Evolutionary conservation across 495 filamentous ascomycete species (phyloP).

Genomic region (Xylaria longipes): DNA sequence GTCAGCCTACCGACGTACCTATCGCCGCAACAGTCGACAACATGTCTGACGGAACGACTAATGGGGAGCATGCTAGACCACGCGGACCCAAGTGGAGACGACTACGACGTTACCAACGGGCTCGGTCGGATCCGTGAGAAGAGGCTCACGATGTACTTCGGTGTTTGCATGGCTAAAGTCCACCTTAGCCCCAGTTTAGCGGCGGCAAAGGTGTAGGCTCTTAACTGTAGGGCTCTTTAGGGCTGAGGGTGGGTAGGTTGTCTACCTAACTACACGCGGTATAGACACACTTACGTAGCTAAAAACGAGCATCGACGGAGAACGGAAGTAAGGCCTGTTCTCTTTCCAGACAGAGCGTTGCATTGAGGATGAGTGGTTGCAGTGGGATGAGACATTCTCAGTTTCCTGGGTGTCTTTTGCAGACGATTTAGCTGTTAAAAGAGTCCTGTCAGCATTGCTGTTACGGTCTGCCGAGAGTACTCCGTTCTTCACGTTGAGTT

Average conservation of each 20-base stretch:
- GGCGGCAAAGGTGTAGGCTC: not conserved
- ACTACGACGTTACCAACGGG: not conserved
- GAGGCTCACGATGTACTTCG: not conserved
- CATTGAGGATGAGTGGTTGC: not conserved
- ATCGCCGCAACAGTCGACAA: not conserved
- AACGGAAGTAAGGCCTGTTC: not conserved
- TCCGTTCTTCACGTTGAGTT: not conserved
- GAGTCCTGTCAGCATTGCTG: too few species aligned
- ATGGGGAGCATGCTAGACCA: not conserved
- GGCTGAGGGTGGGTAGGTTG: not conserved
- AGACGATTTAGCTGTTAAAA: not conserved
- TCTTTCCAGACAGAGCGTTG: not conserved
- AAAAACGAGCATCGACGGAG: not conserved
- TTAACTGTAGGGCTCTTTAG: too few species aligned
- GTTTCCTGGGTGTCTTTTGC: too few species aligned
- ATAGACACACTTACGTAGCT: not conserved
- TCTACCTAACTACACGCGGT: not conserved
- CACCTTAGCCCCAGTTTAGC: not conserved
- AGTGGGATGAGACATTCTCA: too few species aligned
- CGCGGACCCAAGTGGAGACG: not conserved
- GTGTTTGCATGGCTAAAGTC: slow-evolving; percentile 1
- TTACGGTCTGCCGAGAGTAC: not conserved
- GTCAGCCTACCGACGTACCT: not conserved
- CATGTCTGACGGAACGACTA: not conserved
- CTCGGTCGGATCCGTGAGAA: not conserved